Percentiles rank a stretch among this genome's conserved stretches.
phyloP scores from a whole-genome alignment of 73 alveolate genomes.

The Paramecium sonneborni region DNA sequence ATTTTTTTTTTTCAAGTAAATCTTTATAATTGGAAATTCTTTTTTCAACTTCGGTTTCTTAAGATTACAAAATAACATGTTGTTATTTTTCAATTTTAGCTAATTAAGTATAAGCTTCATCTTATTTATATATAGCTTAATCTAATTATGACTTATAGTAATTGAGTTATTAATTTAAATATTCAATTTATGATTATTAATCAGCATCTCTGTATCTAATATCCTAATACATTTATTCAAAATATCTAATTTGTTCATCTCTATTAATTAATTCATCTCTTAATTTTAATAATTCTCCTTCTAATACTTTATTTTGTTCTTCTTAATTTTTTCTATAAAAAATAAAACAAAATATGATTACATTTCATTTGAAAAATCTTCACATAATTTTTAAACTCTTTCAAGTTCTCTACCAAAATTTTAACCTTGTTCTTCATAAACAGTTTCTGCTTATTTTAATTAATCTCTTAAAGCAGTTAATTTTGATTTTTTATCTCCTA shows the following conservation, averaged over 20 bases:
- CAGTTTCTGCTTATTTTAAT: constrained; percentile 10
- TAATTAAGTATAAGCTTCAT: not conserved
- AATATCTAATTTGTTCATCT: constrained; percentile 49
- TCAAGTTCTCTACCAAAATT: constrained; percentile 53
- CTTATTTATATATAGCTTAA: not conserved
- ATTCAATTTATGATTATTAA: not conserved
- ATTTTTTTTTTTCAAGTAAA: not conserved
- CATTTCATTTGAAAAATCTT: constrained; percentile 51
- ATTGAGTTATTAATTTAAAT: not conserved
- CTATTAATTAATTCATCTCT: constrained; percentile 29
- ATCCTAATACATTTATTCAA: constrained; percentile 41
- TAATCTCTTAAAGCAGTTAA: not conserved
- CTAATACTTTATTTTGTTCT: not conserved
- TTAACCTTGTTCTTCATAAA: constrained; percentile 29
- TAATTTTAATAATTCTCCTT: not conserved
- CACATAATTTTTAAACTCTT: constrained; percentile 33
- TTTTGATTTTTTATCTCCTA: not conserved
- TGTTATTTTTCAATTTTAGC: not conserved
- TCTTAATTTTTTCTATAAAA: constrained; percentile 36
- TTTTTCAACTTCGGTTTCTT: not conserved
- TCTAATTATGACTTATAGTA: constrained; percentile 2
- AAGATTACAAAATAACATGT: not conserved
- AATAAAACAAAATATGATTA: not conserved
- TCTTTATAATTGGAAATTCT: not conserved
- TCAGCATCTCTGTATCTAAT: constrained; percentile 49